Percentiles rank a stretch among this genome's conserved stretches.
These are phyloP conservation scores for Cymbopogon citratus DNA, from an alignment of 176 grass and related monocot genomes.

Conservation along the genomic window DNA sequence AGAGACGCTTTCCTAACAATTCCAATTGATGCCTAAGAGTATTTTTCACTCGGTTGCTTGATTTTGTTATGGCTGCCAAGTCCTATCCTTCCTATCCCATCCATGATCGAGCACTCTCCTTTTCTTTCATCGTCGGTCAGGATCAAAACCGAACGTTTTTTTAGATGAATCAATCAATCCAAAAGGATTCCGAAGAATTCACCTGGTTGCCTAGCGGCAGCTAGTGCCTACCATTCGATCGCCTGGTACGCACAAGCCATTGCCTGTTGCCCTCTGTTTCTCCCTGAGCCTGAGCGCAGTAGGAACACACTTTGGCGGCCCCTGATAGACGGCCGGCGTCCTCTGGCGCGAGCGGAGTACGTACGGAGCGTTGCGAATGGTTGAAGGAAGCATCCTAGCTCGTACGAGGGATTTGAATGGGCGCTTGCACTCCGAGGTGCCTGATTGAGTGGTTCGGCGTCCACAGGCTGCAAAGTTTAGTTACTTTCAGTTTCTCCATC, in stretches of 20 bases:
- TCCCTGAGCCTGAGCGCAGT: no score
- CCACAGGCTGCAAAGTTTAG: background rate
- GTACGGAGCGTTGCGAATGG: background rate
- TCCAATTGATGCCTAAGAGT: background rate
- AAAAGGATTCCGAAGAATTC: background rate
- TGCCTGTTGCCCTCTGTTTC: no score
- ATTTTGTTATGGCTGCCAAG: no score
- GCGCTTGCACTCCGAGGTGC: background rate
- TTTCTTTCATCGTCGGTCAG: background rate
- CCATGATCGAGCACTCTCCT: no score
- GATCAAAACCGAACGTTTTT: background rate
- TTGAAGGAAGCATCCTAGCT: background rate
- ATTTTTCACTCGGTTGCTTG: no score
- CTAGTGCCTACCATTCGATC: background rate
- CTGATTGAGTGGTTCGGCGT: background rate
- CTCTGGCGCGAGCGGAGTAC: background rate
- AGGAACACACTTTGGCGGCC: conserved; percentile 3
- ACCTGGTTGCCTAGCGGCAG: background rate
- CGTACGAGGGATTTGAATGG: background rate
- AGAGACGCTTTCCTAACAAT: background rate
- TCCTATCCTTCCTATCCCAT: no score
- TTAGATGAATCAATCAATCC: background rate
- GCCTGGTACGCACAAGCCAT: background rate
- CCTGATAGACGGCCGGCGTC: background rate
- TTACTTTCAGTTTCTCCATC: background rate